Evolutionary conservation across 108 stramenopile species (phyloP), one percentile per base, ranked within the genome.

Genomic region (Mediolabrus comicus): DNA sequence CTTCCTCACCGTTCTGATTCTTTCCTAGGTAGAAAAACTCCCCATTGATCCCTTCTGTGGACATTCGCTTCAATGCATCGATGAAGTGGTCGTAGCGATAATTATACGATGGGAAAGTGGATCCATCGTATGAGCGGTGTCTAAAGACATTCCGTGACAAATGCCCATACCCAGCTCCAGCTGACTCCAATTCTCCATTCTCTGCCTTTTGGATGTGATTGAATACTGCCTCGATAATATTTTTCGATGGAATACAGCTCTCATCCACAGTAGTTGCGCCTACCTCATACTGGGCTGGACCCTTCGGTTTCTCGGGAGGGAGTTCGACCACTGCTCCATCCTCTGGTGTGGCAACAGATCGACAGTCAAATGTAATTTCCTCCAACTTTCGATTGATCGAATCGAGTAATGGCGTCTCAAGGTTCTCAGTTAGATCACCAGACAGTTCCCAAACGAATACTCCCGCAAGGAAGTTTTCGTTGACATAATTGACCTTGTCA

Each of bases 401-500:
- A 41, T 80, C 79, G 16, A 80, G 27, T 2, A 80, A 36, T 0
- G 79, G 79, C 17, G 79, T 80, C 26, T 34, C 62, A 49, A 72
- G 28, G 54, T 60, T 55, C 25, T 25, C 12, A 30, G 32, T 38
- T 28, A 71, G 13, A 31, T 71, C 74, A 4, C 69, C 74, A 3
- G 69, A 71, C 3, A 70, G 10, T 52, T 71, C 79, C 79, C 79
- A 80, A 49, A 80, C 39, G 33, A 80, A 75, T 4, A 80, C 34
- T 11, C 79, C 79, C 7, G 69, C 74, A 10, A 80, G 49, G 14
- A 64, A 62, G 31, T 80, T 75, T 24, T 62, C 29, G 31, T 63
- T 75, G 55, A 71, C 69, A 25, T 75, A 80, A 1, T 75, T 74
- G 19, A 46, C 74, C 29, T 80, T 80, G 68, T 80, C 74, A 31